These are phyloP conservation scores for Pichia sporocuriosa DNA, from an alignment of 805 yeast genomes.

Conservation along the genomic window DNA sequence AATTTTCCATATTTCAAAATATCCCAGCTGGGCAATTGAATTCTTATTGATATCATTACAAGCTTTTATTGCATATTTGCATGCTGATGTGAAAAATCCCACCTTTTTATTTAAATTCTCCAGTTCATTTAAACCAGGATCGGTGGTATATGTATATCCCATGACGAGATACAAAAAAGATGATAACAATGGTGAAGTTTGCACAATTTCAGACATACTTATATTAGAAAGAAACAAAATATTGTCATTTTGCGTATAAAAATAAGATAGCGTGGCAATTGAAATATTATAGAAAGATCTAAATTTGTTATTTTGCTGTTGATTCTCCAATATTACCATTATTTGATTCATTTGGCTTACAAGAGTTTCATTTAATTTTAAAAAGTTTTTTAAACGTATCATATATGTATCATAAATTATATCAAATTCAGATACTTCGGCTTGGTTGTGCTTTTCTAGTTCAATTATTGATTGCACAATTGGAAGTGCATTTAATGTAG, in stretches of 20 bases:
- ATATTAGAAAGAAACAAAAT: not conserved
- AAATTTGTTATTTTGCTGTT: not conserved
- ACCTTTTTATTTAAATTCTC: conserved; percentile 18
- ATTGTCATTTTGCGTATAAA: not conserved
- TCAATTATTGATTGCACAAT: conserved; percentile 18
- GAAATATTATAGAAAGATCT: not conserved
- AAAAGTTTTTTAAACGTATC: conserved; percentile 16
- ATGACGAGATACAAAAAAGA: conserved; percentile 22
- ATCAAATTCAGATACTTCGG: conserved; percentile 20
- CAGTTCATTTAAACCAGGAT: conserved; percentile 11
- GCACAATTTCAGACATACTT: not conserved
- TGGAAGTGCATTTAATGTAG: conserved; percentile 22
- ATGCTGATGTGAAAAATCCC: conserved; percentile 17
- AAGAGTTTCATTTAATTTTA: conserved; percentile 16
- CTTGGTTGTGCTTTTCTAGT: conserved; percentile 12
- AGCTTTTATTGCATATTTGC: conserved; percentile 13
- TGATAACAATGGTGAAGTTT: conserved; percentile 19
- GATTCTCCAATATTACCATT: not conserved
- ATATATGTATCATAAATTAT: conserved; percentile 15
- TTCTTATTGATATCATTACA: conserved; percentile 1
- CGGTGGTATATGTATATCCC: conserved; percentile 14
- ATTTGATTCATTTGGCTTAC: not conserved
- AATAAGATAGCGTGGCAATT: not conserved
- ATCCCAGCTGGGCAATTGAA: conserved; percentile 14
- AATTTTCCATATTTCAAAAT: conserved; percentile 12